A percentile compares a stretch with the other conserved stretches of the same genome.
Conservation (phyloP, 495 filamentous ascomycete genomes). For the Choiromyces venosus region DNA sequence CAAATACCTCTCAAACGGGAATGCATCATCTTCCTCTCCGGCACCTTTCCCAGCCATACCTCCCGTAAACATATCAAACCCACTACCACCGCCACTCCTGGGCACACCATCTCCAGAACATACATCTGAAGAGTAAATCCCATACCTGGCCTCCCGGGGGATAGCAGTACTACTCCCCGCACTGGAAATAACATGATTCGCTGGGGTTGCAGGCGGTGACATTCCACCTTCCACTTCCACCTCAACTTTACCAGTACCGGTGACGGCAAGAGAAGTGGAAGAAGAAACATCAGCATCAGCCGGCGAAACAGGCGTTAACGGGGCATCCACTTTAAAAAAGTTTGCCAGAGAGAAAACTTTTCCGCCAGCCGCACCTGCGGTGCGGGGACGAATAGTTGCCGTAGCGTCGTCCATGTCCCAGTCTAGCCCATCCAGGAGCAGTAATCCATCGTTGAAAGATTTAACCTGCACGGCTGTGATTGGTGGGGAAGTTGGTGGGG, state of each 20-base stretch:
- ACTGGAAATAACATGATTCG: not conserved
- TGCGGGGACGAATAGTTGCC: constrained; percentile 30
- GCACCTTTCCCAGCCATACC: constrained; percentile 20
- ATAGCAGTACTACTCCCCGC: not conserved
- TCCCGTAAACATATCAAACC: constrained; percentile 18
- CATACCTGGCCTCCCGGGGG: not conserved
- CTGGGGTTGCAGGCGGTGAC: constrained; percentile 27
- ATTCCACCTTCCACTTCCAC: constrained; percentile 5
- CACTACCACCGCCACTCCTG: not conserved
- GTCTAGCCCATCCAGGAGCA: not conserved
- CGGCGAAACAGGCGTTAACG: constrained; percentile 31
- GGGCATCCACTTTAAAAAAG: constrained; percentile 26
- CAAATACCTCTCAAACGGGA: constrained; percentile 31
- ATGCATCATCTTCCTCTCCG: constrained; percentile 23
- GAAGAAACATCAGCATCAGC: constrained; percentile 11
- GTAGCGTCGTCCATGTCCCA: constrained; percentile 24
- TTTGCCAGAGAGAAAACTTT: constrained; percentile 20
- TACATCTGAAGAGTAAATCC: not conserved
- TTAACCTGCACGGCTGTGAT: not conserved
- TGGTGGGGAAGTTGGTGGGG: not conserved
- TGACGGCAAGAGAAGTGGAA: not conserved
- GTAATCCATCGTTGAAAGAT: not conserved
- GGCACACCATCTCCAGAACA: no score
- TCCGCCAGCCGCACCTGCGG: constrained; percentile 14
- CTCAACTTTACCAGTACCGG: constrained; percentile 10